Evolutionary conservation across 257 asterid species (phyloP).

Genomic region (Capsicum chinense): DNA sequence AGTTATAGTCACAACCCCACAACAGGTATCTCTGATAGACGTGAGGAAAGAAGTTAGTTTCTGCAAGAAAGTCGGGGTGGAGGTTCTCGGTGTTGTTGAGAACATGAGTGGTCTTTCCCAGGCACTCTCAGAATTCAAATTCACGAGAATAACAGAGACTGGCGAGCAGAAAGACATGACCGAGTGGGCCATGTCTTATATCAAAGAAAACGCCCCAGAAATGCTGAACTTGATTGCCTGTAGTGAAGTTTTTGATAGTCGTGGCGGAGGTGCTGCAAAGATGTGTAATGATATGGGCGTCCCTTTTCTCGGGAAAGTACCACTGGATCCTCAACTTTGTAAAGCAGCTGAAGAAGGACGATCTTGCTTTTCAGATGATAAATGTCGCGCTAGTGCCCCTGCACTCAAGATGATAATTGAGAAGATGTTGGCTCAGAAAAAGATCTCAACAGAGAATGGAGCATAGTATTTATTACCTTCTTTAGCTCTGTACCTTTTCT

Average conservation of each 20-base stretch:
- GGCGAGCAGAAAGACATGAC: constrained; percentile 74
- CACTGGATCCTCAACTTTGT: constrained; percentile 86
- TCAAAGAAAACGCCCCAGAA: constrained; percentile 78
- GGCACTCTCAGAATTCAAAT: constrained; percentile 59
- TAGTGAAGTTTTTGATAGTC: constrained; percentile 78
- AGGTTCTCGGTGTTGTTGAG: constrained; percentile 86
- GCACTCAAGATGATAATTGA: constrained; percentile 65
- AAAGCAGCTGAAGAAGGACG: constrained; percentile 94
- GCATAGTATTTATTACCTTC: constrained; percentile 2
- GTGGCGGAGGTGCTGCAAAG: constrained; percentile 86
- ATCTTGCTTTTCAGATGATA: constrained; percentile 71
- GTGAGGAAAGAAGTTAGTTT: constrained; percentile 91
- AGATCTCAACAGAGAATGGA: constrained; percentile 48
- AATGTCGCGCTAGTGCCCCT: constrained; percentile 63
- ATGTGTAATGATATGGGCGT: constrained; percentile 87
- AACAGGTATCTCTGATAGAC: constrained; percentile 84
- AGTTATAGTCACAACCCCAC: constrained; percentile 88
- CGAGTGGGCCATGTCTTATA: constrained; percentile 48
- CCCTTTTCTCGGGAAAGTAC: constrained; percentile 86
- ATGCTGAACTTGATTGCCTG: constrained; percentile 57
- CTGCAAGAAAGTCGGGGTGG: constrained; percentile 79
- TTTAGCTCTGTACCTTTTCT: not conserved
- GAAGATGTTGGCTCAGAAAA: constrained; percentile 52
- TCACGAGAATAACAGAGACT: constrained; percentile 43
- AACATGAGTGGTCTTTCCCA: constrained; percentile 92